phyloP scores from a whole-genome alignment of 106 monocot genomes.

The Narthecium ossifragum region DNA sequence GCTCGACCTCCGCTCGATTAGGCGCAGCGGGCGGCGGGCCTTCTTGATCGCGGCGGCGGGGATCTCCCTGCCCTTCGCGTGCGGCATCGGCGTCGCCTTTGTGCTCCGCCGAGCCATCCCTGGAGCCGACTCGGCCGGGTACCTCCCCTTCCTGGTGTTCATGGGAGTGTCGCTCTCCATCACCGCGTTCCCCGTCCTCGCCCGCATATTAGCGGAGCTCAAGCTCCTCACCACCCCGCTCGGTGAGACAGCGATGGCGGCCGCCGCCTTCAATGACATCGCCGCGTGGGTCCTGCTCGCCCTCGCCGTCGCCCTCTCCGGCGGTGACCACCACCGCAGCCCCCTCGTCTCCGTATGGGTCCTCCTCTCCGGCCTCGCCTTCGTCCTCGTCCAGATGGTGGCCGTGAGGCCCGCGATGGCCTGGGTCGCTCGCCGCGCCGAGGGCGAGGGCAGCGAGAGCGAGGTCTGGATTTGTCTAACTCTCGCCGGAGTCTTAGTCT shows the following conservation, averaged over 20 bases:
- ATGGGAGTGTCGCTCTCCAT: slow-evolving; percentile 89
- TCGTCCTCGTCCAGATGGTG: slow-evolving; percentile 34
- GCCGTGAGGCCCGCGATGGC: slow-evolving; percentile 40
- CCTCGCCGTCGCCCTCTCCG: slow-evolving; percentile 67
- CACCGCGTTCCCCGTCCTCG: slow-evolving; percentile 91
- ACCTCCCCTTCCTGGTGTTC: slow-evolving; percentile 72
- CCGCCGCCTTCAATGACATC: slow-evolving; percentile 77
- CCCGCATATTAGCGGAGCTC: slow-evolving; percentile 84
- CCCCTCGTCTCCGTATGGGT: slow-evolving; percentile 65
- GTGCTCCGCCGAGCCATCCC: slow-evolving; percentile 39
- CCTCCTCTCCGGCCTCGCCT: slow-evolving; percentile 44
- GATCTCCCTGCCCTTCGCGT: slow-evolving; percentile 60
- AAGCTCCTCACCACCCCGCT: slow-evolving; percentile 65
- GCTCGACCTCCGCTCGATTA: slow-evolving; percentile 62
- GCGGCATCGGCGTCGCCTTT: slow-evolving; percentile 55
- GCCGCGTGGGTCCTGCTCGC: slow-evolving; percentile 85
- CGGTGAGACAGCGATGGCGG: slow-evolving; percentile 73
- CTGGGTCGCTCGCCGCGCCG: slow-evolving; percentile 45
- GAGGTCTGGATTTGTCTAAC: slow-evolving; percentile 54
- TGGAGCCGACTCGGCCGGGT: slow-evolving; percentile 37
- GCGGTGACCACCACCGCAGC: slow-evolving; percentile 26
- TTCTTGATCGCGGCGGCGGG: slow-evolving; percentile 68
- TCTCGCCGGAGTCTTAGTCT: slow-evolving; percentile 46
- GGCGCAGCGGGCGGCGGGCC: slow-evolving; percentile 54
- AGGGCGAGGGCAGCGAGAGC: slow-evolving; percentile 27